phyloP scores from a whole-genome alignment of 2,329 filamentous ascomycete genomes.

The Ceratocystis ficicola region DNA sequence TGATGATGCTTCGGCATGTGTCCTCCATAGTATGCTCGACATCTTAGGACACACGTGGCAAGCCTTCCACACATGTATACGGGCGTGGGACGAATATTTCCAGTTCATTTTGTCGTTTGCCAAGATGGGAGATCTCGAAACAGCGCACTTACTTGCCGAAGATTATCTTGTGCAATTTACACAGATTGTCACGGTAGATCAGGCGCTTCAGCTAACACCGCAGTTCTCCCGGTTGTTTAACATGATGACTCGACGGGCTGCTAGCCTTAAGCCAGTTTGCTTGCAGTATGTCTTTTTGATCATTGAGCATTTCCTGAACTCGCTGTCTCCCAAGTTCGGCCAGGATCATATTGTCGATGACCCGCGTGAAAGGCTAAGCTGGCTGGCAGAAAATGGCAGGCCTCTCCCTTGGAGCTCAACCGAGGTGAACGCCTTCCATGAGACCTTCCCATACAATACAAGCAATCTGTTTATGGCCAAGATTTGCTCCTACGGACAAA shows the following conservation, averaged over 20 bases:
- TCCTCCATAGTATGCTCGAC: conserved; percentile 33
- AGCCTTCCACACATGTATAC: conserved; percentile 47
- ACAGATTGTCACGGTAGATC: conserved; percentile 50
- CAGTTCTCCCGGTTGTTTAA: conserved; percentile 46
- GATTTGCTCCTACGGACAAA: conserved; percentile 51
- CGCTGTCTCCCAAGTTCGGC: conserved; percentile 33
- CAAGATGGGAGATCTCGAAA: conserved; percentile 46
- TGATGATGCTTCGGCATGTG: conserved; percentile 27
- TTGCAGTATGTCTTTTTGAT: not conserved
- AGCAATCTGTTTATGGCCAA: conserved; percentile 52
- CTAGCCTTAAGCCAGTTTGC: conserved; percentile 22
- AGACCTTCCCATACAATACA: conserved; percentile 31
- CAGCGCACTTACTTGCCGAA: conserved; percentile 45
- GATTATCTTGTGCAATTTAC: conserved; percentile 49
- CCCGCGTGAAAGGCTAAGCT: conserved; percentile 32
- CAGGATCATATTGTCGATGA: conserved; percentile 32
- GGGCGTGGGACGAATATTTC: conserved; percentile 69
- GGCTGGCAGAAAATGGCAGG: conserved; percentile 27
- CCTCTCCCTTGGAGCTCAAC: conserved; percentile 35
- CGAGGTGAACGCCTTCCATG: conserved; percentile 38
- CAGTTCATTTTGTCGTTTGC: conserved; percentile 56
- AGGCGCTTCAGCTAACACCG: conserved; percentile 36
- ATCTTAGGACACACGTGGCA: conserved; percentile 48
- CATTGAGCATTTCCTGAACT: conserved; percentile 33
- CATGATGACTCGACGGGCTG: conserved; percentile 39